A percentile compares a stretch with the other conserved stretches of the same genome.
These are phyloP conservation scores for Boletus patriciae DNA, from an alignment of 768 basidiomycete species.

Conservation along the genomic window DNA sequence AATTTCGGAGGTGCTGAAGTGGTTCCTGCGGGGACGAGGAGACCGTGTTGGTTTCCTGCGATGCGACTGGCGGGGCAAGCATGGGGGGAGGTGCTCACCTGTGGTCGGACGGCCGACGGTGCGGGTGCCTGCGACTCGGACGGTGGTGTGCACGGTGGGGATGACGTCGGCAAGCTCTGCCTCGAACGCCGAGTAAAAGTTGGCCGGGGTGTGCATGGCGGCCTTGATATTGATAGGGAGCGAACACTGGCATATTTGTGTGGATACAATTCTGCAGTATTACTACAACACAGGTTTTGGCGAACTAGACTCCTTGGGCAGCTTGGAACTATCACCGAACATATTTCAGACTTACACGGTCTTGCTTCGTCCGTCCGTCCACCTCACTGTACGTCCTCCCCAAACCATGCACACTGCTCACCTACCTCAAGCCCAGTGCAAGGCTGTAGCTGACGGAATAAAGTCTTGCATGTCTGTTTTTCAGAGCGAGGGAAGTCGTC, in stretches of 20 bases:
- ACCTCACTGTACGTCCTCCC: neutral
- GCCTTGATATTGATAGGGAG: too few species aligned
- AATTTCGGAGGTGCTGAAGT: slow-evolving; percentile 96
- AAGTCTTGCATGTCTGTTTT: neutral
- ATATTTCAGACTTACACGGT: too few species aligned
- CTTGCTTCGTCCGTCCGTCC: neutral
- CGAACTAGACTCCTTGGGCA: too few species aligned
- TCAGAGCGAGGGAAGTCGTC: too few species aligned
- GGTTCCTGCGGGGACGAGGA: slow-evolving; percentile 93
- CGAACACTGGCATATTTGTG: too few species aligned
- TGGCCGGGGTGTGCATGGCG: slow-evolving; percentile 91
- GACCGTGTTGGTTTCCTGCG: slow-evolving; percentile 91
- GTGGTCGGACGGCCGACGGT: slow-evolving; percentile 92
- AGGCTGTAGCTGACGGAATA: neutral
- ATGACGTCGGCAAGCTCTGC: slow-evolving; percentile 89
- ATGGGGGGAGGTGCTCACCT: slow-evolving; percentile 43
- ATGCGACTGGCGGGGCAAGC: neutral
- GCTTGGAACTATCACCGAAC: neutral
- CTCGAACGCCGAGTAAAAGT: slow-evolving; percentile 98
- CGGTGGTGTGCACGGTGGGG: slow-evolving; percentile 94
- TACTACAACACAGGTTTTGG: too few species aligned
- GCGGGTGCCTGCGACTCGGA: slow-evolving; percentile 90
- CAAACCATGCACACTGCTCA: neutral
- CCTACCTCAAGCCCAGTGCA: neutral
- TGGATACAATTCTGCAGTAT: too few species aligned